Evolutionary conservation across 2,329 filamentous ascomycete genomes (phyloP).

Genomic region (Phyllosticta paracitricarpa): DNA sequence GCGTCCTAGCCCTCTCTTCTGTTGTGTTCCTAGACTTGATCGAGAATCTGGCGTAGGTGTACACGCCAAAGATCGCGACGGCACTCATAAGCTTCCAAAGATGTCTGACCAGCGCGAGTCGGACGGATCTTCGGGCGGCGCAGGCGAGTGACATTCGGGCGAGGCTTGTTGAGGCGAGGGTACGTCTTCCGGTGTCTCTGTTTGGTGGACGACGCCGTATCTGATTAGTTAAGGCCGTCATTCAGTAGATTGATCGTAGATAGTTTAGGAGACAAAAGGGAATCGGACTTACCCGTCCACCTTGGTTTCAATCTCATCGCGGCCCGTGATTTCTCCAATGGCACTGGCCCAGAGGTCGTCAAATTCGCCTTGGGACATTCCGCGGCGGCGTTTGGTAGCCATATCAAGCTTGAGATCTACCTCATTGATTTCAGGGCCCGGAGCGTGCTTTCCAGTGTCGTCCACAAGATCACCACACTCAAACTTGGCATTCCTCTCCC

Average conservation of each 20-base stretch:
- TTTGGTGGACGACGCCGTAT: slow-evolving; percentile 53
- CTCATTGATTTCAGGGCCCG: slow-evolving; percentile 56
- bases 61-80: slow-evolving; percentile 27
- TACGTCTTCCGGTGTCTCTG: slow-evolving; percentile 59
- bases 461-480: slow-evolving; percentile 71
- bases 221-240: slow-evolving; percentile 65
- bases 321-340: slow-evolving; percentile 57
- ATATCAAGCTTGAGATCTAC: slow-evolving; percentile 69
- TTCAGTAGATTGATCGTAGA: neutral
- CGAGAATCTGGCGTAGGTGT: slow-evolving; percentile 53
- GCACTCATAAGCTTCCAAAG: slow-evolving; percentile 69
- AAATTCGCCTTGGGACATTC: slow-evolving; percentile 70
- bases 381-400: slow-evolving; percentile 54
- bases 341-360: slow-evolving; percentile 75
- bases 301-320: slow-evolving; percentile 50
- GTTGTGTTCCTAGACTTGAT: slow-evolving; percentile 55
- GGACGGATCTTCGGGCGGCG: slow-evolving; percentile 66
- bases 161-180: slow-evolving; percentile 78
- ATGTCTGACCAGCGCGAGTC: slow-evolving; percentile 76
- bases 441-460: slow-evolving; percentile 49
- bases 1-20: slow-evolving; percentile 63
- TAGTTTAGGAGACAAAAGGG: slow-evolving; percentile 12
- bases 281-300: slow-evolving; percentile 47
- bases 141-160: slow-evolving; percentile 81
- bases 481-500: slow-evolving; percentile 75